Evolutionary conservation across 1,284 basidiomycete species (phyloP).

Genomic region (Afroboletus lepidellus): DNA sequence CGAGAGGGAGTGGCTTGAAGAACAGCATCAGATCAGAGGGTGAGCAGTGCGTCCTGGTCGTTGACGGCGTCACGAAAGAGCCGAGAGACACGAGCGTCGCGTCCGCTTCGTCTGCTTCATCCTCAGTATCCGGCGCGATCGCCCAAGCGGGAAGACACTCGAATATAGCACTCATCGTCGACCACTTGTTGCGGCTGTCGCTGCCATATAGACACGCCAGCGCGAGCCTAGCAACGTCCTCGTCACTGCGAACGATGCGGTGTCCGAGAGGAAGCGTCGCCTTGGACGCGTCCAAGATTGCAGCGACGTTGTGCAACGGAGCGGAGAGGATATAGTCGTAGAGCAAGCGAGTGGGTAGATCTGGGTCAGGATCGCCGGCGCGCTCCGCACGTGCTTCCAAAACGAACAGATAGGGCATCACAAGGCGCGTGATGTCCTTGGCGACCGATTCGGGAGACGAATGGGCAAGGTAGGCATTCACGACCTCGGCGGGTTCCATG

Average conservation of each 20-base stretch:
- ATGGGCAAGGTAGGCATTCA: slow-evolving; percentile 73
- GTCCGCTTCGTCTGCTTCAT: slow-evolving; percentile 71
- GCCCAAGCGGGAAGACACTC: slow-evolving; percentile 94
- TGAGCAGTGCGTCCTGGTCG: slow-evolving; percentile 52
- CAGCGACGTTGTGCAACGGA: slow-evolving; percentile 64
- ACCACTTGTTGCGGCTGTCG: slow-evolving; percentile 68
- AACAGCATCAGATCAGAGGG: slow-evolving; percentile 79
- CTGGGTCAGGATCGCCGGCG: slow-evolving; percentile 64
- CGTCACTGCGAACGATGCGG: slow-evolving; percentile 77
- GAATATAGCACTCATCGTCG: slow-evolving; percentile 85
- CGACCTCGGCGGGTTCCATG: slow-evolving; percentile 62
- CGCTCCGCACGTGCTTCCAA: slow-evolving; percentile 85
- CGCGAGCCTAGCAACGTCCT: slow-evolving; percentile 81
- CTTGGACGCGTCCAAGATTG: slow-evolving; percentile 87
- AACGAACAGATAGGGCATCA: slow-evolving; percentile 89
- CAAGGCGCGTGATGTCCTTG: slow-evolving; percentile 69
- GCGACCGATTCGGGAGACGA: slow-evolving; percentile 68
- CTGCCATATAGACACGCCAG: slow-evolving; percentile 89
- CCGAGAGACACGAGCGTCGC: slow-evolving; percentile 80
- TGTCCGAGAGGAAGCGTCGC: slow-evolving; percentile 71
- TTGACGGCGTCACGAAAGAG: slow-evolving; percentile 74
- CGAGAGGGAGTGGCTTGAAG: slow-evolving; percentile 72
- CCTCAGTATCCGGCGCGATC: slow-evolving; percentile 51
- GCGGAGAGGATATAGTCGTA: slow-evolving; percentile 75
- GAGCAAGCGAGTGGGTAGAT: slow-evolving; percentile 60